Evolutionary conservation across 208 protist species (phyloP), one percentile per base, ranked within the genome.

Genomic region (Phytomonas francai): DNA sequence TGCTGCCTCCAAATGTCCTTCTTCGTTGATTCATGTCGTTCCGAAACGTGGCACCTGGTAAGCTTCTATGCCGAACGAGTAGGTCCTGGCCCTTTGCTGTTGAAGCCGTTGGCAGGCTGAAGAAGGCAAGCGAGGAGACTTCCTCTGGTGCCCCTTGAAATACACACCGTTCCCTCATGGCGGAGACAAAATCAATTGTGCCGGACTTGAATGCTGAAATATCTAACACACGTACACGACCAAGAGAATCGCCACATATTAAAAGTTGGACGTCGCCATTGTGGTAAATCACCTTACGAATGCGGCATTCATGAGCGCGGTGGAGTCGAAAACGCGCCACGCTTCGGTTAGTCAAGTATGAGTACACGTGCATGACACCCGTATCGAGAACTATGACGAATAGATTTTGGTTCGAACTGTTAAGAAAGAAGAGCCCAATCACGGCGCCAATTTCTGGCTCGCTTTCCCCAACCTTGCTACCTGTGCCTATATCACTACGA

Each of bases 391-490:
- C 73, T 34, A 66, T 79, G 14, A 91, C 33, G n/a, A 94, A 63
- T 3, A 94, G 27, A 60, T 89, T 87, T 60, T 92, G 89, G 68
- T 81, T 88, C 27, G 82, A 67, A 65, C 88, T 81, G 70, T 88
- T 84, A 42, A 91, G 64, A 61, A 88, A 94, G 51, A 79, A 65
- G 62, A 94, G 73, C 3, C 84, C 79, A 19, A 89, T 72, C 12
- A 94, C 78, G 16, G 80, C 76, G 9, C 85, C 83, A 12, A 84
- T 78, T 31, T 87, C 84, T 11, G 73, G 78, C 59, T 86, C 70
- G 33, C 68, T 77, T 29, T 69, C 42, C 0, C 56, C 61, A 54
- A 22, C 25, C 19, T 54, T 25, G 45, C 25, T 19, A 22, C 6
- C 19, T 7, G 25, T 22, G 6, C 19, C 45, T 54, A 54, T 54